Evolutionary conservation across 345 rosid genomes (phyloP).

Genomic region (thale cress (Arabidopsis thaliana)): DNA sequence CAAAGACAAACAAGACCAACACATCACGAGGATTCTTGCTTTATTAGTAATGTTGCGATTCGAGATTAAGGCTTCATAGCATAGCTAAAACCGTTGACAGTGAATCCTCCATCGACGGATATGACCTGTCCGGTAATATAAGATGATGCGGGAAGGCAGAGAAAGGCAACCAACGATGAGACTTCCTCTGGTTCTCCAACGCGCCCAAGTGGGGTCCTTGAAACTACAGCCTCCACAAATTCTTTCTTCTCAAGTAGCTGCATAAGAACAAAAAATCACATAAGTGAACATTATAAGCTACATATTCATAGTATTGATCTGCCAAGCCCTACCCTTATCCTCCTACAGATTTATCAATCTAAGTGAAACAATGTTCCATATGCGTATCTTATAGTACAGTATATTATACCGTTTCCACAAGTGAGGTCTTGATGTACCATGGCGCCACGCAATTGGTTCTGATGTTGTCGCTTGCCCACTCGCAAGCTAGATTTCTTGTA

Average conservation of each 20-base stretch:
- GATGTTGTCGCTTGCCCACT: conserved; percentile 92
- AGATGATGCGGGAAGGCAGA: conserved; percentile 80
- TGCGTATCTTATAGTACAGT: not conserved
- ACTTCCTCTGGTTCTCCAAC: conserved; percentile 86
- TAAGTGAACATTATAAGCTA: no score
- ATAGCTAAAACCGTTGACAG: conserved; percentile 44
- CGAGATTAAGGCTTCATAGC: not conserved
- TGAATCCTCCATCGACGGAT: conserved; percentile 46
- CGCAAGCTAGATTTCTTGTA: conserved; percentile 83
- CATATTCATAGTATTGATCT: not conserved
- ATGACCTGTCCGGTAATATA: conserved; percentile 62
- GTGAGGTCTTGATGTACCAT: conserved; percentile 83
- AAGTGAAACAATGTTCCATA: conserved; percentile 13
- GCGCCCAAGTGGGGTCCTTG: conserved; percentile 77
- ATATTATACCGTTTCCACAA: conserved; percentile 64
- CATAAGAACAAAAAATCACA: conserved; percentile 4
- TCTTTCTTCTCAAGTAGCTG: conserved; percentile 65
- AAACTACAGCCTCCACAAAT: conserved; percentile 51
- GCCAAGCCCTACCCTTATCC: not conserved
- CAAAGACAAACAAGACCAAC: conserved; percentile 1
- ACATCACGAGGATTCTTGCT: conserved; percentile 9
- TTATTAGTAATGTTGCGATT: not conserved
- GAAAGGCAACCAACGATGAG: conserved; percentile 70
- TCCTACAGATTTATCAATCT: conserved; percentile 2
- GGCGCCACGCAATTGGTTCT: conserved; percentile 83